Evolutionary conservation across 2,329 filamentous ascomycete genomes (phyloP).

Genomic region (Rhynchosporium graminicola): DNA sequence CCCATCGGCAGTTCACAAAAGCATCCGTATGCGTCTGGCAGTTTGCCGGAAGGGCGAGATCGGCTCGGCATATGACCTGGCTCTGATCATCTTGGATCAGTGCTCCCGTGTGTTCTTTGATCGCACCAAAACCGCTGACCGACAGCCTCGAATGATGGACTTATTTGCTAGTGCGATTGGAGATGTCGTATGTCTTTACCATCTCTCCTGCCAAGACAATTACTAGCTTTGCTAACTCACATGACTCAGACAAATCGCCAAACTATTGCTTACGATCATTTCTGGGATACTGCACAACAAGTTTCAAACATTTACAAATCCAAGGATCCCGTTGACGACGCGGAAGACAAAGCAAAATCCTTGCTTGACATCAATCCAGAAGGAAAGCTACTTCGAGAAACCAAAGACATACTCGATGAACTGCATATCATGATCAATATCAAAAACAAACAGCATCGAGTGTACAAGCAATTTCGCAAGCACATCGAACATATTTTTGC

Average conservation of each 20-base stretch:
- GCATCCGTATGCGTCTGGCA: conserved; percentile 41
- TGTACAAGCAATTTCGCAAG: not conserved
- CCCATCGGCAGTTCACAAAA: conserved; percentile 44
- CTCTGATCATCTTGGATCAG: conserved; percentile 44
- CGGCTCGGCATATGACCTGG: conserved; percentile 42
- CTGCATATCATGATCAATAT: not conserved
- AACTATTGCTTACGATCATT: not conserved
- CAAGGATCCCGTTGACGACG: not conserved
- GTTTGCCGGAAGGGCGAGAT: conserved; percentile 34
- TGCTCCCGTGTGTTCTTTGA: conserved; percentile 46
- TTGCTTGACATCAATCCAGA: not conserved
- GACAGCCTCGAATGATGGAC: not conserved
- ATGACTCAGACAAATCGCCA: not conserved
- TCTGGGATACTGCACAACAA: not conserved
- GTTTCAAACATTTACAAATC: not conserved
- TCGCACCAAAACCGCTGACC: not conserved
- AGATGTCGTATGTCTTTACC: not conserved
- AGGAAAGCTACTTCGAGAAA: not conserved
- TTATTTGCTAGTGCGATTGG: not conserved
- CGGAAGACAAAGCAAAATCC: not conserved
- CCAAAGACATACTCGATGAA: not conserved
- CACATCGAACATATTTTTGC: not conserved
- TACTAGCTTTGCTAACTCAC: too few relatives aligned
- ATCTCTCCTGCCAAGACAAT: too few relatives aligned
- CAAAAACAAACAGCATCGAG: not conserved